phyloP scores from a whole-genome alignment of 192 early-diverging fungal genomes.

The Coemansia sp. region DNA sequence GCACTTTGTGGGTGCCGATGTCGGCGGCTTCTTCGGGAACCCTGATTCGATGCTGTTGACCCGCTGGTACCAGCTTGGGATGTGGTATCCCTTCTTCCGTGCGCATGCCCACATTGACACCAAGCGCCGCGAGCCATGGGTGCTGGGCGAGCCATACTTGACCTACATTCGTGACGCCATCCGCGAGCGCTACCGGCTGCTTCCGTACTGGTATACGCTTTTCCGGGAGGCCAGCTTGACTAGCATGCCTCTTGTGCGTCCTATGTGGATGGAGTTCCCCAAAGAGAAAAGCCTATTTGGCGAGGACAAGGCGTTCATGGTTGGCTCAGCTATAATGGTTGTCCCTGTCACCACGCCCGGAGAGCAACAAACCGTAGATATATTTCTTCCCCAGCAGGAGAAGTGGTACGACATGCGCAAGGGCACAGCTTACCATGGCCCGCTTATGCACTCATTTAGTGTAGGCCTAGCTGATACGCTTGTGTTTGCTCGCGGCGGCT shows the following conservation, averaged over 20 bases:
- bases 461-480: conserved; percentile 71
- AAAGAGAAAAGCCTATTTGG: conserved; percentile 72
- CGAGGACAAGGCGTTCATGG: conserved; percentile 86
- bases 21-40: conserved; percentile 98
- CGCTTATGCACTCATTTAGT: conserved; percentile 60
- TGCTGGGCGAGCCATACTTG: conserved; percentile 86
- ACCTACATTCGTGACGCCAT: conserved; percentile 76
- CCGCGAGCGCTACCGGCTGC: conserved; percentile 76
- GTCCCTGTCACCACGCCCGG: conserved; percentile 62
- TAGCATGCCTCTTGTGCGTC: conserved; percentile 83
- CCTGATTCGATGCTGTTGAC: conserved; percentile 83
- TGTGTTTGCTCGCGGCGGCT: conserved; percentile 84
- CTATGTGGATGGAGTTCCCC: conserved; percentile 90
- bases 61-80: conserved; percentile 97
- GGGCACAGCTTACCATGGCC: conserved; percentile 27
- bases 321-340: conserved; percentile 79
- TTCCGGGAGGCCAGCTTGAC: conserved; percentile 73
- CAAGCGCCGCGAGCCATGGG: conserved; percentile 95
- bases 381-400: conserved; percentile 72
- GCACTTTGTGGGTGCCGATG: conserved; percentile 90
- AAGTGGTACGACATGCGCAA: conserved; percentile 63
- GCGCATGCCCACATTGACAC: conserved; percentile 98
- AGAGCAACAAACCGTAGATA: conserved; percentile 42
- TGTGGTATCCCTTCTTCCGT: conserved; percentile 96
- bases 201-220: conserved; percentile 92